Percentiles rank a stretch among this genome's conserved stretches.
phyloP scores from a whole-genome alignment of 2,329 filamentous ascomycete genomes.

The Scopulariopsis brevicaulis region DNA sequence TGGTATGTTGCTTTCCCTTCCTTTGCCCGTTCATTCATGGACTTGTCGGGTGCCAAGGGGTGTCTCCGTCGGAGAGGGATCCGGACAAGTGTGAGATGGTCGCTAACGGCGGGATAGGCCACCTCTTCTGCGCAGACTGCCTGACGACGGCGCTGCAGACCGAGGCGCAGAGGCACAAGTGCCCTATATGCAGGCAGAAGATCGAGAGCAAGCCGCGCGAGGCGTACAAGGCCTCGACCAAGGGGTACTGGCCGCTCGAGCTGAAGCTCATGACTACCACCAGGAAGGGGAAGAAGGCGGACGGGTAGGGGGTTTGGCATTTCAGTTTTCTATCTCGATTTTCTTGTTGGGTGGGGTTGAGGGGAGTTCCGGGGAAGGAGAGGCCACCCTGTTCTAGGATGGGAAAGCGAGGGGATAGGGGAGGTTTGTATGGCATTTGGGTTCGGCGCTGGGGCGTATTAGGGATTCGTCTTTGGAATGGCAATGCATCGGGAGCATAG shows the following conservation, averaged over 20 bases:
- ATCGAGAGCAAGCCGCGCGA: conserved; percentile 35
- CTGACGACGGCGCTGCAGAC: conserved; percentile 49
- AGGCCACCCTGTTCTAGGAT: too few relatives aligned
- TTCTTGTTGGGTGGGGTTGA: not conserved
- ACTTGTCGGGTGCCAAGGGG: too few relatives aligned
- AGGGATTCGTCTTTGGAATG: too few relatives aligned
- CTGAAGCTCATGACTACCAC: conserved; percentile 50
- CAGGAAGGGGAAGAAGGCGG: conserved; percentile 20
- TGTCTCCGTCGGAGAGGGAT: too few relatives aligned
- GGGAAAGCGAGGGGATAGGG: too few relatives aligned
- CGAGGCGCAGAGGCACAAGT: conserved; percentile 42
- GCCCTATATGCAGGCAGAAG: conserved; percentile 52
- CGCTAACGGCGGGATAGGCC: conserved; percentile 29
- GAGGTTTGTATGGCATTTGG: too few relatives aligned
- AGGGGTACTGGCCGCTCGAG: conserved; percentile 46
- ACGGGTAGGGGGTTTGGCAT: not conserved
- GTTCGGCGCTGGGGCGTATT: too few relatives aligned
- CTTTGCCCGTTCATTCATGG: not conserved
- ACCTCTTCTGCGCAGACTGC: conserved; percentile 53
- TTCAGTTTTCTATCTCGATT: not conserved
- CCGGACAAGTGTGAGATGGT: not conserved
- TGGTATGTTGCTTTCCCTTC: conserved; percentile 33
- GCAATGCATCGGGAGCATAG: too few relatives aligned
- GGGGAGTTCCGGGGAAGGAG: not conserved
- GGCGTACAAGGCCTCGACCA: conserved; percentile 30